Evolutionary conservation across 371 early-diverging fungal species (phyloP).

Genomic region (Apophysomyces trapeziformis): DNA sequence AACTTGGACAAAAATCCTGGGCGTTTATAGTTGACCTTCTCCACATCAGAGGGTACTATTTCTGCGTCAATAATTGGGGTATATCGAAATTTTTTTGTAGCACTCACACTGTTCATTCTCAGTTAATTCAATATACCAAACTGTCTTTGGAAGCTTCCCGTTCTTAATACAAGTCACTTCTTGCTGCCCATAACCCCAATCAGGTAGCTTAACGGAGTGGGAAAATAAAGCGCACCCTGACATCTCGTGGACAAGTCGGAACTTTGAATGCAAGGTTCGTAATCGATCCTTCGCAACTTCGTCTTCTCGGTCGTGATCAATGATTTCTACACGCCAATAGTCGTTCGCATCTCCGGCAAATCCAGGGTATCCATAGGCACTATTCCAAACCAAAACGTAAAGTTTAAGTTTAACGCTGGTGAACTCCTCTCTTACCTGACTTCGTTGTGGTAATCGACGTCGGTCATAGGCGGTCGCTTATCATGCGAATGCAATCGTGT

Average conservation of each 20-base stretch:
- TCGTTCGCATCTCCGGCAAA: constrained; percentile 65
- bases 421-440: constrained; percentile 55
- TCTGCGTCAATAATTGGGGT: constrained; percentile 8
- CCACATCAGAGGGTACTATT: constrained; percentile 53
- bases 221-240: constrained; percentile 82
- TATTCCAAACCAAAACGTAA: constrained; percentile 3
- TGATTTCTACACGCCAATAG: constrained; percentile 74
- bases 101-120: constrained; percentile 52
- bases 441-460: constrained; percentile 89
- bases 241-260: constrained; percentile 76
- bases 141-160: constrained; percentile 63
- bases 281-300: constrained; percentile 53
- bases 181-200: constrained; percentile 97
- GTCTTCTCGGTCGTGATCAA: constrained; percentile 37
- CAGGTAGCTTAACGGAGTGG: constrained; percentile 82
- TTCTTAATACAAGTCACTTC: constrained; percentile 88
- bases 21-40: constrained; percentile 57
- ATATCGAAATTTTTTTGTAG: neutral
- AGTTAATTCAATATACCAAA: constrained; percentile 70
- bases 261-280: constrained; percentile 67
- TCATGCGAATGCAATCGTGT: constrained; percentile 53
- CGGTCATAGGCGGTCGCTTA: constrained; percentile 77
- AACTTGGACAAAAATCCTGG: constrained; percentile 85
- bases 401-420: neutral
- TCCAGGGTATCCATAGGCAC: constrained; percentile 65